Percentiles rank a stretch among this genome's conserved stretches.
These are phyloP conservation scores for Metschnikowia matae DNA, from an alignment of 805 yeast genomes.

Conservation along the genomic window DNA sequence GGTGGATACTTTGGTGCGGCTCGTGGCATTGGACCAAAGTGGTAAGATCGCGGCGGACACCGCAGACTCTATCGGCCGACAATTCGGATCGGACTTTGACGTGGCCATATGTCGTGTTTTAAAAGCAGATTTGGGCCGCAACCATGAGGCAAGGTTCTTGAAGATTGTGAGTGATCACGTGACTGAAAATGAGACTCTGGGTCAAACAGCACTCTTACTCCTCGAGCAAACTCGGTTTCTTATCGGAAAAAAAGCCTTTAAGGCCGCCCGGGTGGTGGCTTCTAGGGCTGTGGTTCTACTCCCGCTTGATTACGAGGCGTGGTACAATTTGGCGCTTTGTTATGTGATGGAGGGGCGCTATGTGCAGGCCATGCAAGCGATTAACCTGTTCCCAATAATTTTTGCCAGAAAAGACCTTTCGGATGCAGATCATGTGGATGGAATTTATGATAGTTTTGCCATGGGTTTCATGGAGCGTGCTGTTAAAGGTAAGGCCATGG, in stretches of 20 bases:
- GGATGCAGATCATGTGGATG: conserved; percentile 9
- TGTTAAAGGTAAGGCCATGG: conserved; percentile 6
- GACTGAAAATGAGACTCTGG: conserved; percentile 10
- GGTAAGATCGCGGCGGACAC: conserved; percentile 29
- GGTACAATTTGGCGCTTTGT: conserved; percentile 62
- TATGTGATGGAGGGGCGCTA: conserved; percentile 55
- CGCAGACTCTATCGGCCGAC: conserved; percentile 29
- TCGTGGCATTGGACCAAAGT: conserved; percentile 38
- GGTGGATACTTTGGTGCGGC: conserved; percentile 46
- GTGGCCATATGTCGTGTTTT: conserved; percentile 40
- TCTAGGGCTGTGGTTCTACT: conserved; percentile 56
- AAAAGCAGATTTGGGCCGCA: conserved; percentile 23
- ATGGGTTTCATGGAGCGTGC: conserved; percentile 8
- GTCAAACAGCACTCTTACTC: conserved; percentile 57
- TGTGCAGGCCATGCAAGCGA: conserved; percentile 56
- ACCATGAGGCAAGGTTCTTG: conserved; percentile 49
- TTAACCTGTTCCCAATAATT: conserved; percentile 71
- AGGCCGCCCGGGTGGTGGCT: conserved; percentile 57
- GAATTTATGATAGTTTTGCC: conserved; percentile 12
- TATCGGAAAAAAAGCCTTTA: conserved; percentile 47
- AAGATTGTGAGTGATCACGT: conserved; percentile 38
- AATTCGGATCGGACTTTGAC: conserved; percentile 16
- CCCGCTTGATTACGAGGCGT: conserved; percentile 73
- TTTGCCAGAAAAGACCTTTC: conserved; percentile 3
- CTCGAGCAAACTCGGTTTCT: conserved; percentile 63